These are phyloP conservation scores for Erythrophleum fordii DNA, from an alignment of 306 rosid genomes.

Conservation along the genomic window DNA sequence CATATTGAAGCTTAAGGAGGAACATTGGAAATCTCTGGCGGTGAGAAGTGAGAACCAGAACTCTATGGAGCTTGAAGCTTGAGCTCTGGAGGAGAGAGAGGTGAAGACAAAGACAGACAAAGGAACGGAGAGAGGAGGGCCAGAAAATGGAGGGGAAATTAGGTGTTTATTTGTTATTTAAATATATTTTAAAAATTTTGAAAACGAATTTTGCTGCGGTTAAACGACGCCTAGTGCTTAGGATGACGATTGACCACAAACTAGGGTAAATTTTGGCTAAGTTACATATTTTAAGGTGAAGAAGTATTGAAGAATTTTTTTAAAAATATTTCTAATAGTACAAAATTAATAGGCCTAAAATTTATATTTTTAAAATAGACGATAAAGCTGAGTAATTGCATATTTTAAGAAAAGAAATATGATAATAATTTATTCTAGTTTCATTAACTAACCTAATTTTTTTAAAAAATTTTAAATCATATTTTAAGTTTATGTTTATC, in stretches of 20 bases:
- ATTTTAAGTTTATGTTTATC: too few relatives aligned
- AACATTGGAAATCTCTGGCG: constrained; percentile 30
- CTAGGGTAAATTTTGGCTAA: too few relatives aligned
- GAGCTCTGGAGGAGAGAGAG: constrained; percentile 43
- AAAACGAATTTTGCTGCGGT: constrained; percentile 23
- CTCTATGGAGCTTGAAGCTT: constrained; percentile 55
- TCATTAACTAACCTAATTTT: too few relatives aligned
- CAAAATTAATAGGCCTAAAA: too few relatives aligned
- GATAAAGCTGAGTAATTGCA: too few relatives aligned
- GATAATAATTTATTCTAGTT: too few relatives aligned
- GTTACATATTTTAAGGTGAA: too few relatives aligned
- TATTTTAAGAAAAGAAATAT: too few relatives aligned
- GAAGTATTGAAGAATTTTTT: too few relatives aligned
- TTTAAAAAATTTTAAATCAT: too few relatives aligned
- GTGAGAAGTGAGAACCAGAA: constrained; percentile 29
- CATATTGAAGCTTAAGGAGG: constrained; percentile 3
- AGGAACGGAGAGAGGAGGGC: constrained; percentile 35
- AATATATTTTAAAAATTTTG: constrained; percentile 34
- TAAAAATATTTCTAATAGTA: too few relatives aligned
- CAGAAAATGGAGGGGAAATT: constrained; percentile 61
- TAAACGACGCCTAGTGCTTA: constrained; percentile 44
- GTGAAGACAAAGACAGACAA: constrained; percentile 28
- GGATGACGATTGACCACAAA: constrained; percentile 3
- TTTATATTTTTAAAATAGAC: too few relatives aligned
- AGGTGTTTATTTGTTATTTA: constrained; percentile 31